Percentiles rank a stretch among this genome's conserved stretches.
Conservation (phyloP, 805 yeast species). For the Ogataea ganodermae region DNA sequence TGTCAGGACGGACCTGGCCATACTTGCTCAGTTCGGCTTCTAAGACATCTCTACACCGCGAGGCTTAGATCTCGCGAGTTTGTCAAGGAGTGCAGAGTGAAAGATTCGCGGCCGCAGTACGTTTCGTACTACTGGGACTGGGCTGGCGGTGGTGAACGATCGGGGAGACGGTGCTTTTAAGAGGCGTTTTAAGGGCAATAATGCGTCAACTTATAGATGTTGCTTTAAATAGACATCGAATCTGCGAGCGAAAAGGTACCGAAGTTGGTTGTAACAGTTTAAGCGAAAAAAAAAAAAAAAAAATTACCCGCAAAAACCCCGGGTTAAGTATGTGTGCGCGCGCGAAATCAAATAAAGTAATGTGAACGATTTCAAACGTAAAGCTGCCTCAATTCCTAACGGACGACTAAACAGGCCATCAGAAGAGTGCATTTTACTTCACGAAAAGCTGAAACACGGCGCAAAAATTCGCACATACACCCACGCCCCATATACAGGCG, state of each 20-base stretch:
- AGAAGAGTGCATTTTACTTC: too few relatives aligned
- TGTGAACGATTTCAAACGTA: constrained; percentile 7
- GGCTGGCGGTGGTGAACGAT: too few relatives aligned
- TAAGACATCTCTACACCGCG: constrained; percentile 14
- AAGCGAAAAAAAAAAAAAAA: not conserved
- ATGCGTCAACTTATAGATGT: not conserved
- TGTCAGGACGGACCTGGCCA: constrained; percentile 60
- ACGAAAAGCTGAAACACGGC: not conserved
- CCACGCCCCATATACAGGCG: not conserved
- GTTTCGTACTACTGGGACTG: constrained; percentile 34
- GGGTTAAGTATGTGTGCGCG: constrained; percentile 4
- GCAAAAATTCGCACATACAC: not conserved
- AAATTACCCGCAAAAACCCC: constrained; percentile 9
- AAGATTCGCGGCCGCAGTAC: constrained; percentile 17
- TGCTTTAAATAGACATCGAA: not conserved
- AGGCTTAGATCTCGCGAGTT: constrained; percentile 13
- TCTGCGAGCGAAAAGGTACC: not conserved
- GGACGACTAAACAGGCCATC: not conserved
- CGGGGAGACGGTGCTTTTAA: too few relatives aligned
- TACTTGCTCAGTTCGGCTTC: constrained; percentile 37
- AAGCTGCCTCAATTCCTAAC: not conserved
- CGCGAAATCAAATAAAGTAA: constrained; percentile 4
- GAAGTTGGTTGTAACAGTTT: constrained; percentile 1
- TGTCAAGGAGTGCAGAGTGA: constrained; percentile 22
- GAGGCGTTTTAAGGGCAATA: not conserved